Evolutionary conservation across 2,329 filamentous ascomycete genomes (phyloP).

Genomic region (Fusarium armeniacum): DNA sequence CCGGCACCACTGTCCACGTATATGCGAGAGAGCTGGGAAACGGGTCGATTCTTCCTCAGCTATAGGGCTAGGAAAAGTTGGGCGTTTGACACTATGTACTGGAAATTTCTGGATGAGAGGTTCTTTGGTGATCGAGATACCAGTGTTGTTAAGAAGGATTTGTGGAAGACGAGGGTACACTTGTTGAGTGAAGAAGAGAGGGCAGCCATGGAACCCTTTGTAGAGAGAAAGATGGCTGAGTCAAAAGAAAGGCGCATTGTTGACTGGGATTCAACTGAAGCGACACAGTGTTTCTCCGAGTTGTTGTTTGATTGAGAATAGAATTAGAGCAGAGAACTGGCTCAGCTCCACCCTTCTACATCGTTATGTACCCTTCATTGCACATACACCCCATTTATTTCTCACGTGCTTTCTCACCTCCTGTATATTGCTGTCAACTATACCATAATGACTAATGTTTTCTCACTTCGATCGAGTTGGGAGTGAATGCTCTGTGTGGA

Average conservation of each 20-base stretch:
- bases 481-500: too few relatives aligned
- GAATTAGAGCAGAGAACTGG: too few relatives aligned
- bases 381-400: too few relatives aligned
- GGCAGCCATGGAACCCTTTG: conserved; percentile 50
- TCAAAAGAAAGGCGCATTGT: conserved; percentile 43
- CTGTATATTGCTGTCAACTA: too few relatives aligned
- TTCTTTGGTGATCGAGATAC: conserved; percentile 49
- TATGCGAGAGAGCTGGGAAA: too few relatives aligned
- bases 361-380: too few relatives aligned
- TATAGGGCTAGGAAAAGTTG: conserved; percentile 23
- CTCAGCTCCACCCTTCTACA: too few relatives aligned
- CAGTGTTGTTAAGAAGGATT: conserved; percentile 23
- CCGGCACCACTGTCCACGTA: too few relatives aligned
- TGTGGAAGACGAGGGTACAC: conserved; percentile 51
- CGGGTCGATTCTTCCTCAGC: too few relatives aligned
- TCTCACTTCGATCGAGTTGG: too few relatives aligned
- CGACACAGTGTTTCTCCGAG: neutral
- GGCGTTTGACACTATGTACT: neutral
- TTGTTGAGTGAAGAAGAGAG: conserved; percentile 49
- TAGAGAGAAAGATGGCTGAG: conserved; percentile 52
- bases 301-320: neutral
- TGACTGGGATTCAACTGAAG: conserved; percentile 42
- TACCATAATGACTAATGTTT: too few relatives aligned
- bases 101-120: neutral
- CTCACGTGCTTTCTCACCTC: too few relatives aligned